A percentile compares a stretch with the other conserved stretches of the same genome.
Evolutionary conservation across 495 filamentous ascomycete genomes (phyloP).

Genomic region (Monascus purpureus): DNA sequence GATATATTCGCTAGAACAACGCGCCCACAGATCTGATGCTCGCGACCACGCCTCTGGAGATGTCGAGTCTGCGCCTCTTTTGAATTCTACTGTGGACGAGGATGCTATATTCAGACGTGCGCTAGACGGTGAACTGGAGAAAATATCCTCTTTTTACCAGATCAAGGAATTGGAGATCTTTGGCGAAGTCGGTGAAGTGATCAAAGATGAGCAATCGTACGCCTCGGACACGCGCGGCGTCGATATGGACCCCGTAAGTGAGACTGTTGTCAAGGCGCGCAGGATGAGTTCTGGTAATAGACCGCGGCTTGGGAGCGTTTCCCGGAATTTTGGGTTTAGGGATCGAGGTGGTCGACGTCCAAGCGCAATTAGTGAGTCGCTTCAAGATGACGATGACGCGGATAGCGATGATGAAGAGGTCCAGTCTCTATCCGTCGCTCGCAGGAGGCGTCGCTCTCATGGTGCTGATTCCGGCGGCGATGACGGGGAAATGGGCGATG

Average conservation of each 20-base stretch:
- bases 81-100: conserved; percentile 48
- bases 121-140: conserved; percentile 82
- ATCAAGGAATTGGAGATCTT: conserved; percentile 77
- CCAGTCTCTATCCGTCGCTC: conserved; percentile 5
- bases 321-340: conserved; percentile 26
- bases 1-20: conserved; percentile 86
- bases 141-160: conserved; percentile 79
- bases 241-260: conserved; percentile 40
- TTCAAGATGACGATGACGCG: conserved; percentile 45
- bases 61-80: conserved; percentile 71
- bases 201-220: conserved; percentile 62
- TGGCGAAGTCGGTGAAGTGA: conserved; percentile 60
- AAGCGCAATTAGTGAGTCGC: conserved; percentile 34
- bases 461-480: conserved; percentile 14
- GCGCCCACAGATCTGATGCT: conserved; percentile 37
- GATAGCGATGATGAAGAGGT: conserved; percentile 31
- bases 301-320: conserved; percentile 29
- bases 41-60: conserved; percentile 35
- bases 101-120: conserved; percentile 66
- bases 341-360: conserved; percentile 21
- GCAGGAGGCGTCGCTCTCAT: conserved; percentile 12
- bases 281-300: conserved; percentile 27
- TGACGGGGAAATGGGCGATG: conserved; percentile 31
- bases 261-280: conserved; percentile 29
- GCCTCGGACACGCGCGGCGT: conserved; percentile 45